phyloP scores from a whole-genome alignment of 1,284 basidiomycete species.

The Microbotryum silenes-acaulis region DNA sequence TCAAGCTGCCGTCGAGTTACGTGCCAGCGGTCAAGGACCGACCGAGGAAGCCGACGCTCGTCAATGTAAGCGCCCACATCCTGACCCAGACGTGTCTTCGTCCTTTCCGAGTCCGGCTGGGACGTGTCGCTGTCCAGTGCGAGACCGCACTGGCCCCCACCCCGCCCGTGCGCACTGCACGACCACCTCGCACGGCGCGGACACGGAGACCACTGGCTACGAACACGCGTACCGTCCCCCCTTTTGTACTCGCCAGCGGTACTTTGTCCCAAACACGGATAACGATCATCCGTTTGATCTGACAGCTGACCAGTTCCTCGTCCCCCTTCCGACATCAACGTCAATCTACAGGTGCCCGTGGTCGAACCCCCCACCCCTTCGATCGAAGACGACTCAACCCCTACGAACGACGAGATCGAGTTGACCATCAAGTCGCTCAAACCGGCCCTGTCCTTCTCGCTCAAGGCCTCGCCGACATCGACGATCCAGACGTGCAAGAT shows the following conservation, averaged over 20 bases:
- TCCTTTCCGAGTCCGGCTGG: background rate
- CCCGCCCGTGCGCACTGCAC: too few species aligned
- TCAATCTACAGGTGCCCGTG: constrained; percentile 23
- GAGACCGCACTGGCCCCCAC: too few species aligned
- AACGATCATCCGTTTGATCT: too few species aligned
- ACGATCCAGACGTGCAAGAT: constrained; percentile 69
- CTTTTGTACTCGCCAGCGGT: too few species aligned
- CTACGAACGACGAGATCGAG: constrained; percentile 50
- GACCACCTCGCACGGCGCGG: too few species aligned
- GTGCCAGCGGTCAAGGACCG: constrained; percentile 63
- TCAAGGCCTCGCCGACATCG: constrained; percentile 62
- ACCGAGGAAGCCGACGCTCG: constrained; percentile 62
- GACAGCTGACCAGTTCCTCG: background rate
- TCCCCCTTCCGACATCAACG: background rate
- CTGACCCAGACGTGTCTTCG: constrained; percentile 18
- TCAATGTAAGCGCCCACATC: constrained; percentile 38
- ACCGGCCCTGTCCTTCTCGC: constrained; percentile 64
- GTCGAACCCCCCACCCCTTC: constrained; percentile 18
- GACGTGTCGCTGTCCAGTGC: too few species aligned
- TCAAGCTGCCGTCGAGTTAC: constrained; percentile 65
- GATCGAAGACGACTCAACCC: background rate
- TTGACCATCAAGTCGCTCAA: constrained; percentile 83
- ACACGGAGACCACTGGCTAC: too few species aligned
- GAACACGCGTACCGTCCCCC: too few species aligned
- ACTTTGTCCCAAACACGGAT: too few species aligned